These are phyloP conservation scores for Astrocystis sublimbata DNA, from an alignment of 495 filamentous ascomycete species.

Conservation along the genomic window DNA sequence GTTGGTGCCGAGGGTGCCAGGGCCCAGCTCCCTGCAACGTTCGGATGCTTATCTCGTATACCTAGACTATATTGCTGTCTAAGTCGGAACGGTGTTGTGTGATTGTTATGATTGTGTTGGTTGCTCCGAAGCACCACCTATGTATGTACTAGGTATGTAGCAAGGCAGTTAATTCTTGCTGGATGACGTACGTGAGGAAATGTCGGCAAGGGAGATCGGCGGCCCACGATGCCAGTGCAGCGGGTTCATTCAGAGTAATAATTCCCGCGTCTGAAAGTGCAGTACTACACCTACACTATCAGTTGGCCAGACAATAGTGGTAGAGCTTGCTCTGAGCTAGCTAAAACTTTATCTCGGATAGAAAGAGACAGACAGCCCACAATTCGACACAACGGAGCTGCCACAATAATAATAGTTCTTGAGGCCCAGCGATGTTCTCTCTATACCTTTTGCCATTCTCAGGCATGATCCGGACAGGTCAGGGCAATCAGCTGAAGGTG, in stretches of 20 bases:
- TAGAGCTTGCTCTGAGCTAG: background rate
- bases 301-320: background rate
- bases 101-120: background rate
- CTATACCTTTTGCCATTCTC: too few relatives aligned
- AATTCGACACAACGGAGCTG: too few relatives aligned
- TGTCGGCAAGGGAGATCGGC: background rate
- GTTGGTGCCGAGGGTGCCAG: background rate
- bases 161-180: background rate
- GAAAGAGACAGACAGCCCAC: background rate
- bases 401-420: too few relatives aligned
- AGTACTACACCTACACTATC: too few relatives aligned
- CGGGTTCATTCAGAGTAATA: background rate
- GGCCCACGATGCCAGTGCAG: background rate
- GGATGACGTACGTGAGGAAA: conserved; percentile 1
- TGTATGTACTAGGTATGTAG: background rate
- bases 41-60: too few relatives aligned
- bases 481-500: conserved; percentile 16
- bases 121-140: background rate
- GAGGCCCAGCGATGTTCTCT: too few relatives aligned
- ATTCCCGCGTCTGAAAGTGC: background rate
- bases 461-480: too few relatives aligned
- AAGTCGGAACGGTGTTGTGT: background rate
- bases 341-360: background rate
- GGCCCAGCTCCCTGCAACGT: background rate
- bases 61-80: too few relatives aligned